Evolutionary conservation across 139 green algal genomes (phyloP).

Genomic region (Tetraselmis chui): DNA sequence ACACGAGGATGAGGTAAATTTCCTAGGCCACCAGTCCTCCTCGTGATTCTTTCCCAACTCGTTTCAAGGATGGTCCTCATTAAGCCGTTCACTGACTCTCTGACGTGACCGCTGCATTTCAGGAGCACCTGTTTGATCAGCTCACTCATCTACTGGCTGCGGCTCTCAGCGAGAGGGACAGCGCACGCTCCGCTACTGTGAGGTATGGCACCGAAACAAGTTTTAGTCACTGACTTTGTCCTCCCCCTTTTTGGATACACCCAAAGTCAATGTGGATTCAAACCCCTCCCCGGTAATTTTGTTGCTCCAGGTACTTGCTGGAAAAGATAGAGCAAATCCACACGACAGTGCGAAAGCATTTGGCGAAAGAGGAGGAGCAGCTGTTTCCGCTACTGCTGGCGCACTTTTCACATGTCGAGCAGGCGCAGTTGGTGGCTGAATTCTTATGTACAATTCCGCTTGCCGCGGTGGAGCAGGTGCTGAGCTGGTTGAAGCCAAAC

Average conservation of each 20-base stretch:
- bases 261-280: too few species aligned
- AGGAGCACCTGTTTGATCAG: slow-evolving; percentile 85
- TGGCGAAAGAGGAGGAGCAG: slow-evolving; percentile 95
- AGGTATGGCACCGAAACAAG: slow-evolving; percentile 19
- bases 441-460: slow-evolving; percentile 95
- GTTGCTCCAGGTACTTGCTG: slow-evolving; percentile 41
- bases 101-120: too few species aligned
- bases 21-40: too few species aligned
- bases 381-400: slow-evolving; percentile 86
- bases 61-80: too few species aligned
- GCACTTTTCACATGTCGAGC: slow-evolving; percentile 75
- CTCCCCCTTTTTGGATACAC: too few species aligned
- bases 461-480: slow-evolving; percentile 60
- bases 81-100: too few species aligned
- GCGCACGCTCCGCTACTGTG: slow-evolving; percentile 39
- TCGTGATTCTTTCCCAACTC: too few species aligned
- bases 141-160: slow-evolving; percentile 53
- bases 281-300: too few species aligned
- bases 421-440: slow-evolving; percentile 82
- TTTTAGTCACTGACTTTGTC: neutral
- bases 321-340: slow-evolving; percentile 76
- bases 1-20: slow-evolving; percentile 77
- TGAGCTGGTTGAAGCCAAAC: slow-evolving; percentile 67
- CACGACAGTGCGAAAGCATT: slow-evolving; percentile 83
- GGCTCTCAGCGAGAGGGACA: slow-evolving; percentile 37